These are phyloP conservation scores for Aspergillus ostianus DNA, from an alignment of 495 filamentous ascomycete genomes.

Conservation along the genomic window DNA sequence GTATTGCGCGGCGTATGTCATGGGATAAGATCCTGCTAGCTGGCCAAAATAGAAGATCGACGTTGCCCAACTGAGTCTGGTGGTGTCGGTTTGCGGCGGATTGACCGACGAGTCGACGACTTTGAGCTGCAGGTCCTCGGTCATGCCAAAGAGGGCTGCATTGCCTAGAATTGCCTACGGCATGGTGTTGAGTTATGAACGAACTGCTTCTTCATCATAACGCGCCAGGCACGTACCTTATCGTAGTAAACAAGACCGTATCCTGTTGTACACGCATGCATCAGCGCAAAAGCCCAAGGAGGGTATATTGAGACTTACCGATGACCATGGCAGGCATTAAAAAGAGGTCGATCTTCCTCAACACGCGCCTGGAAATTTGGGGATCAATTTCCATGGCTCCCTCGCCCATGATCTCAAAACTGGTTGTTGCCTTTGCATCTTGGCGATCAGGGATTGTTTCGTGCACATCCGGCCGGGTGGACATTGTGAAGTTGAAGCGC, in stretches of 20 bases:
- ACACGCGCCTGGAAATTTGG: constrained; percentile 48
- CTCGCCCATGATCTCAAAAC: constrained; percentile 34
- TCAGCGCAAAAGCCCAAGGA: neutral
- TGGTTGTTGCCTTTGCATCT: too few species aligned
- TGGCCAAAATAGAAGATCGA: constrained; percentile 80
- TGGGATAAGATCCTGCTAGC: constrained; percentile 69
- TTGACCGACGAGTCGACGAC: constrained; percentile 50
- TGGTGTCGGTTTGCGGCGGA: constrained; percentile 57
- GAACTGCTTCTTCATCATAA: too few species aligned
- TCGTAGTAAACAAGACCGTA: constrained; percentile 78
- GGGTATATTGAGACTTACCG: constrained; percentile 33
- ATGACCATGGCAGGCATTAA: constrained; percentile 71
- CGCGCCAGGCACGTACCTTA: constrained; percentile 44
- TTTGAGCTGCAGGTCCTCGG: constrained; percentile 57
- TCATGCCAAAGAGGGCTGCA: constrained; percentile 73
- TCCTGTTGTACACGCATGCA: constrained; percentile 23
- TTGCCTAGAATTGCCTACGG: constrained; percentile 65
- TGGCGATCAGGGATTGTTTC: too few species aligned
- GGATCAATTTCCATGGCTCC: constrained; percentile 52
- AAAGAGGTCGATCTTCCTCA: constrained; percentile 69
- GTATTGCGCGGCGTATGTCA: constrained; percentile 66
- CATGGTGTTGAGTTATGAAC: too few species aligned
- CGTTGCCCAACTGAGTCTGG: constrained; percentile 69
- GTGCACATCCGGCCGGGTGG: too few species aligned
- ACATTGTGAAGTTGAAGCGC: too few species aligned